A percentile compares a stretch with the other conserved stretches of the same genome.
These are phyloP conservation scores for Effrenium voratum DNA, from an alignment of 73 alveolate genomes.

Conservation along the genomic window DNA sequence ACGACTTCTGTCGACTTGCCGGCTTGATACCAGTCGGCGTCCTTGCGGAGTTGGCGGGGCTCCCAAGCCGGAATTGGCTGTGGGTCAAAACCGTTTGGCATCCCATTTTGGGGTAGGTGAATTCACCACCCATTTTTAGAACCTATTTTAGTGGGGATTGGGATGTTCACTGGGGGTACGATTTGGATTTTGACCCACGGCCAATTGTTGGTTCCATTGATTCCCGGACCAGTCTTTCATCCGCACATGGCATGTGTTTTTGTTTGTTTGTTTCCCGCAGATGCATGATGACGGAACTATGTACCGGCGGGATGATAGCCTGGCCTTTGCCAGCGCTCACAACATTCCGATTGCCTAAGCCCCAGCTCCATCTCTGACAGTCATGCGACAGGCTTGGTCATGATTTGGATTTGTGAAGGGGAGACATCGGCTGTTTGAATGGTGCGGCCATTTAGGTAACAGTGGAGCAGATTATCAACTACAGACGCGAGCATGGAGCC, in stretches of 20 bases:
- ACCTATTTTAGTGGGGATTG: too few species aligned
- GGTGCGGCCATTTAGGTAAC: conserved; percentile 23
- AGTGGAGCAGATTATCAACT: conserved; percentile 67
- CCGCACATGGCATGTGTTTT: neutral
- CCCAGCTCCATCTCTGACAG: neutral
- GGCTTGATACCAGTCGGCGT: conserved; percentile 77
- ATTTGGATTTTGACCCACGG: too few species aligned
- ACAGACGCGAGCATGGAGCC: conserved; percentile 61
- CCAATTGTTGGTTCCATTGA: too few species aligned
- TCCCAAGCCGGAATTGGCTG: neutral
- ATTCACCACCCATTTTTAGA: too few species aligned
- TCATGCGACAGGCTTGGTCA: neutral
- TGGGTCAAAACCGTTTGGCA: neutral
- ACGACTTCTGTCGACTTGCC: conserved; percentile 86
- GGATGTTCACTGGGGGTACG: too few species aligned
- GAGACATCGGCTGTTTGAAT: neutral
- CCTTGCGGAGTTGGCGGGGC: conserved; percentile 72
- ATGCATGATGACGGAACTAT: conserved; percentile 91
- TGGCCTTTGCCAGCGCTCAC: conserved; percentile 75
- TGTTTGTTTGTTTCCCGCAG: conserved; percentile 19
- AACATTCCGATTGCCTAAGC: conserved; percentile 42
- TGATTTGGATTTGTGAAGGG: too few species aligned
- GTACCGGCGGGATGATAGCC: conserved; percentile 92
- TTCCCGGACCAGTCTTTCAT: too few species aligned
- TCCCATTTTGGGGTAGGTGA: neutral